Evolutionary conservation across 2,329 filamentous ascomycete genomes (phyloP), one percentile per base, ranked within the genome.

Genomic region (Tolypocladium pustulatum): DNA sequence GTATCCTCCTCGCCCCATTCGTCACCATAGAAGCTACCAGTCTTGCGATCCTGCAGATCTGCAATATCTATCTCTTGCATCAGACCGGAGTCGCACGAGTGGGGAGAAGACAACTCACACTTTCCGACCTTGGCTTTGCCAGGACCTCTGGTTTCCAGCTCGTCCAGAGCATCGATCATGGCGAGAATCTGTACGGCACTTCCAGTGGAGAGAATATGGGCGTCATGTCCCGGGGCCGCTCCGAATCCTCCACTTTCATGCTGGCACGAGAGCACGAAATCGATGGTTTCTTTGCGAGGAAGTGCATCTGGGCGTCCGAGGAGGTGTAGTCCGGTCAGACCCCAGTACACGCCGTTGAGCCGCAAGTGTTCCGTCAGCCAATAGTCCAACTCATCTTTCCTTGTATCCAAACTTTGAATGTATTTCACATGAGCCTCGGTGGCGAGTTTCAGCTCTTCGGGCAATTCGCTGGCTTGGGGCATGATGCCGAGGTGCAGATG

Each of bases 1-100:
- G 94, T 97, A 73, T 99, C 94, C 62, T 89, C 87, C 73, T 99
- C 94, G 37, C 94, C 94, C 92, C 92, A 99, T 72, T 96, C 88
- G 69, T 99, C 94, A 55, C 94, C 94, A 58, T 88, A 85, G 72
- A 99, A 97, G 0, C 90, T 94, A 60, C 94, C 94, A 4, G 88
- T 90, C 58, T 88, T 78, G 25, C 76, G 78, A 69, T 96, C 88
- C 69, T 99, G 94, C 56, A 97, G 81, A 62, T 78, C 78, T 62
- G 92, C 88, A 66, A 97, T 91, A 75, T 87, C 91, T 85, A 66
- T 55, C 4, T 56, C 30, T 57, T 46, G 30, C 38, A 22, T 61
- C 58, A 63, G 60, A 65, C 56, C 58, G 46, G 49, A 60, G 22
- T 32, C 51, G 58, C 32, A 57, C 60, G 22, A 13, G 32, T 6